Evolutionary conservation across 805 yeast genomes (phyloP).

Genomic region (Candida nitratophila): DNA sequence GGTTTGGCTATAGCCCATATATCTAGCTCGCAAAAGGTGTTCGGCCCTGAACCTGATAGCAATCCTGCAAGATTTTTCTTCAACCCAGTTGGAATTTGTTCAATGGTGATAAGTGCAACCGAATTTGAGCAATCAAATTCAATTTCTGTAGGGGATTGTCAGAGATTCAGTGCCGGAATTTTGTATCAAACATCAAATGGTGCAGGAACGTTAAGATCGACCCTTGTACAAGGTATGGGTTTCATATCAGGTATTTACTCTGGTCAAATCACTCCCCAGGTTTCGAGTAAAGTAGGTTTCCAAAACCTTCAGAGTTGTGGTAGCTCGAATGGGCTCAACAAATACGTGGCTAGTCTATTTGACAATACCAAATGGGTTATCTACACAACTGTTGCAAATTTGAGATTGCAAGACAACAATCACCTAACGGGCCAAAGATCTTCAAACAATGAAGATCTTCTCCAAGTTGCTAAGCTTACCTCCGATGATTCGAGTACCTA

Average conservation of each 20-base stretch:
- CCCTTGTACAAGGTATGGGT: constrained; percentile 77
- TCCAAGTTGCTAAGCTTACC: constrained; percentile 48
- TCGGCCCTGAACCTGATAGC: constrained; percentile 52
- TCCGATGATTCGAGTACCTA: constrained; percentile 33
- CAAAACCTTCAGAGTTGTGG: constrained; percentile 36
- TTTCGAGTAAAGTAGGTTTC: constrained; percentile 63
- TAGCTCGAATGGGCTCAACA: constrained; percentile 35
- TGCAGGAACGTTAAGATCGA: constrained; percentile 30
- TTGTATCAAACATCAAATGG: constrained; percentile 23
- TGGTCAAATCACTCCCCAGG: constrained; percentile 44
- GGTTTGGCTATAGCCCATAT: constrained; percentile 71
- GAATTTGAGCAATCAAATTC: constrained; percentile 27
- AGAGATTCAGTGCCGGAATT: constrained; percentile 25
- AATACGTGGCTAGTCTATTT: constrained; percentile 47
- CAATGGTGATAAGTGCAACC: constrained; percentile 43
- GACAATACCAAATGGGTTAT: constrained; percentile 61
- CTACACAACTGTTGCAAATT: constrained; percentile 29
- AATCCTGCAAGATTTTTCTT: constrained; percentile 46
- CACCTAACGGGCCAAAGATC: constrained; percentile 17
- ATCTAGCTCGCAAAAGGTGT: constrained; percentile 51
- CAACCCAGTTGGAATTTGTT: constrained; percentile 62
- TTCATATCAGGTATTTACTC: constrained; percentile 58
- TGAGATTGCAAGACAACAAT: constrained; percentile 18
- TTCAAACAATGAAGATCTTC: constrained; percentile 9
- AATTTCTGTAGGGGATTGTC: constrained; percentile 24